A percentile compares a stretch with the other conserved stretches of the same genome.
Evolutionary conservation across 495 filamentous ascomycete species (phyloP).

Genomic region (Chaetomium cochliodes): DNA sequence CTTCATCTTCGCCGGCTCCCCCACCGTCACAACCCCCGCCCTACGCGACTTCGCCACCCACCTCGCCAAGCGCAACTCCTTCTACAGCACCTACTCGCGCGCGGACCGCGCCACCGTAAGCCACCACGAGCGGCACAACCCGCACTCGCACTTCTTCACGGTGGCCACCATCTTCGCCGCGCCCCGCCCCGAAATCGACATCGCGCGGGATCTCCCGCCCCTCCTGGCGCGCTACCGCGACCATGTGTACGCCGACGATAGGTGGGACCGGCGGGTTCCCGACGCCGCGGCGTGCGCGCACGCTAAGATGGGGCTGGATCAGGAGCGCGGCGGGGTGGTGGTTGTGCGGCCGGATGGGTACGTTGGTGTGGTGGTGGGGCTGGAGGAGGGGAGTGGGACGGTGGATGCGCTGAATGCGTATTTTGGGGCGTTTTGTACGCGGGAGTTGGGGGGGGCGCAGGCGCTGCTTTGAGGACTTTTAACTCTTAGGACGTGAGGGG

Average conservation of each 20-base stretch:
- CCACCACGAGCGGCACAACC: conserved; percentile 78
- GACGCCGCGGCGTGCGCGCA: conserved; percentile 71
- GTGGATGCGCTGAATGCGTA: conserved; percentile 81
- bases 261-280: conserved; percentile 68
- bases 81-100: conserved; percentile 64
- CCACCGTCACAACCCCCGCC: conserved; percentile 56
- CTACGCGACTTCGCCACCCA: conserved; percentile 65
- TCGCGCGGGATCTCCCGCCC: conserved; percentile 62
- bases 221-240: conserved; percentile 71
- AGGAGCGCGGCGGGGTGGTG: conserved; percentile 71
- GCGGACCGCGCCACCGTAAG: conserved; percentile 62
- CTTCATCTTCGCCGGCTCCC: conserved; percentile 77
- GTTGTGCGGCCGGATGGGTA: conserved; percentile 86
- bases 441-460: conserved; percentile 36
- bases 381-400: conserved; percentile 73
- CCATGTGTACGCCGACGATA: conserved; percentile 84
- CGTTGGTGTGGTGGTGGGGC: conserved; percentile 68
- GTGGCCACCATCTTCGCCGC: conserved; percentile 70
- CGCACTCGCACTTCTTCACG: conserved; percentile 78
- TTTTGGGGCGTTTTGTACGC: conserved; percentile 65
- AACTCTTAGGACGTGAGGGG: neutral
- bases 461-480: conserved; percentile 23
- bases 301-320: conserved; percentile 78
- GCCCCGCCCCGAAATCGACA: conserved; percentile 61
- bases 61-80: conserved; percentile 63